A percentile compares a stretch with the other conserved stretches of the same genome.
Evolutionary conservation across 768 basidiomycete genomes (phyloP).

Genomic region (Trametes gibbosa): DNA sequence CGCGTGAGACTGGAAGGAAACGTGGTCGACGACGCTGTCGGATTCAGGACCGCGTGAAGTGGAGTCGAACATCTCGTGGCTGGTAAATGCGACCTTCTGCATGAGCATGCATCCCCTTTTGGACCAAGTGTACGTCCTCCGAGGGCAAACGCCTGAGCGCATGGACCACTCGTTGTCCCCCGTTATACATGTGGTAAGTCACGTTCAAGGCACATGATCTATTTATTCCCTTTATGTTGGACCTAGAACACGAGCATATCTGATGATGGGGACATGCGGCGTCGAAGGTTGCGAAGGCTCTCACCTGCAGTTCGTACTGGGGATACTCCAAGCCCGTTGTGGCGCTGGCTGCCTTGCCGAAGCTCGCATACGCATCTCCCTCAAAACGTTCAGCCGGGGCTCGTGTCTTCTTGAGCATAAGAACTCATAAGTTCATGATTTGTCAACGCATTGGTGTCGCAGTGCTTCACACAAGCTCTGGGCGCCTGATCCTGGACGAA

Average conservation of each 20-base stretch:
- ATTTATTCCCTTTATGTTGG: no score
- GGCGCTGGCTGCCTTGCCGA: neutral
- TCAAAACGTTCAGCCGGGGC: neutral
- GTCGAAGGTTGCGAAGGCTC: neutral
- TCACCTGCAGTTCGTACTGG: no score
- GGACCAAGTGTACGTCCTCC: no score
- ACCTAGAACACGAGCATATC: neutral
- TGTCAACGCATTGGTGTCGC: no score
- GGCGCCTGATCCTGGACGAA: no score
- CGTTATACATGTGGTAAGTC: conserved; percentile 1
- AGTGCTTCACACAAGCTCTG: no score
- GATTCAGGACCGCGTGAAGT: neutral
- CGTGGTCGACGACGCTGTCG: neutral
- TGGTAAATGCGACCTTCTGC: neutral
- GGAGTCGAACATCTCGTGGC: neutral
- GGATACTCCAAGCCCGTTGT: neutral
- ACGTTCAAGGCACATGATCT: neutral
- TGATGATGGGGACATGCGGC: neutral
- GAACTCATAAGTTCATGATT: no score
- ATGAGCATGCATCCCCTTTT: neutral
- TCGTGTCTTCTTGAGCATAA: no score
- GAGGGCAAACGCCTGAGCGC: neutral
- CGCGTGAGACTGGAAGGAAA: neutral
- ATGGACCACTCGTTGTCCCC: no score
- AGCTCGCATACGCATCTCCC: neutral